phyloP scores from a whole-genome alignment of 2,329 filamentous ascomycete species.

The Botryotinia convoluta region DNA sequence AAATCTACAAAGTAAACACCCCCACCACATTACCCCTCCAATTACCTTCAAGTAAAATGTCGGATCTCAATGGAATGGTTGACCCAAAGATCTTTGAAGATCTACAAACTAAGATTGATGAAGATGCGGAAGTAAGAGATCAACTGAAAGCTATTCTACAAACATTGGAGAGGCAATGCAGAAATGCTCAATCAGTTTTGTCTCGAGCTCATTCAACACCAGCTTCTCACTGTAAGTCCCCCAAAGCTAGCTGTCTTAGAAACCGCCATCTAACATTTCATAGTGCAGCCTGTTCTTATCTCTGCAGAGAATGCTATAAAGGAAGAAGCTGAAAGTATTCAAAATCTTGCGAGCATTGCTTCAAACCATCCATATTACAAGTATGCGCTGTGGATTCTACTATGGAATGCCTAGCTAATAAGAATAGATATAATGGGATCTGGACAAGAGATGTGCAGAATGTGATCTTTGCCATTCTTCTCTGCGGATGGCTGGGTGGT shows the following conservation, averaged over 20 bases:
- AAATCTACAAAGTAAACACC: not conserved
- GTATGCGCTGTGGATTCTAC: conserved; percentile 43
- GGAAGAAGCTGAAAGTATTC: conserved; percentile 68
- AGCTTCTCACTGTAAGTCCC: conserved; percentile 54
- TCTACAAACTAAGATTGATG: conserved; percentile 85
- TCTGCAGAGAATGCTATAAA: conserved; percentile 69
- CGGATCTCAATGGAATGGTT: conserved; percentile 33
- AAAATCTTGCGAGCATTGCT: conserved; percentile 67
- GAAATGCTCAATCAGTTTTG: conserved; percentile 76
- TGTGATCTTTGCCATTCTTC: conserved; percentile 58
- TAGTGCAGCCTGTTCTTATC: conserved; percentile 67
- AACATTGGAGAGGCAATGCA: conserved; percentile 77
- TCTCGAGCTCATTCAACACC: conserved; percentile 89
- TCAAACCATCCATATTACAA: conserved; percentile 96
- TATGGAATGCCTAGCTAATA: conserved; percentile 18
- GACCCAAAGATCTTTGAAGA: conserved; percentile 81
- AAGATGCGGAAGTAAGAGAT: conserved; percentile 79
- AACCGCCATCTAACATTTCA: conserved; percentile 21
- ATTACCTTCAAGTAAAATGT: conserved; percentile 22
- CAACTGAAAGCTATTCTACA: conserved; percentile 79
- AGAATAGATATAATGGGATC: conserved; percentile 68
- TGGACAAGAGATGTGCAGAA: conserved; percentile 86
- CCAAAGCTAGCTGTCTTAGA: not conserved
- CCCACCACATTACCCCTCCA: conserved; percentile 13
- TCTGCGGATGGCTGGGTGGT: conserved; percentile 76